Evolutionary conservation across 2,329 filamentous ascomycete species (phyloP).

Genomic region (Alternaria brassicae): DNA sequence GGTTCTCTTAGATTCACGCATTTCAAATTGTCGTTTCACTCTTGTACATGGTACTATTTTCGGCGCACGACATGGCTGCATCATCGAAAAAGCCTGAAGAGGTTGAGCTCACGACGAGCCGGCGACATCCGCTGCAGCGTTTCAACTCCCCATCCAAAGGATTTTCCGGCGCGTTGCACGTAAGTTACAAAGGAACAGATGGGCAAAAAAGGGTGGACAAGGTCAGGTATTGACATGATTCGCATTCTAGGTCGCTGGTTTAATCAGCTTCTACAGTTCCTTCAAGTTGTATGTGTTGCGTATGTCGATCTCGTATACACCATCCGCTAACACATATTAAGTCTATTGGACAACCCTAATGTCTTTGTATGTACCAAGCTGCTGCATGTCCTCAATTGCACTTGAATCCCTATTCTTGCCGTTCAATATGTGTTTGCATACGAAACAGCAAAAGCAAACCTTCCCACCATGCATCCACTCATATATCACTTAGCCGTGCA

Average conservation of each 20-base stretch:
- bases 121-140: constrained; percentile 69
- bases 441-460: too few relatives aligned
- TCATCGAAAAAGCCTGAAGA: neutral
- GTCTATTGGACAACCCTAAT: constrained; percentile 42
- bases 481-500: neutral
- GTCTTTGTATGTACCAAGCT: constrained; percentile 26
- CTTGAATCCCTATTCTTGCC: neutral
- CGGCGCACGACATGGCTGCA: constrained; percentile 8
- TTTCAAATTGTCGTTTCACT: neutral
- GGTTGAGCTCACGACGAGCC: constrained; percentile 35
- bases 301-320: neutral
- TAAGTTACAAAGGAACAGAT: constrained; percentile 22
- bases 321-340: constrained; percentile 18
- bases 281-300: constrained; percentile 49
- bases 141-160: constrained; percentile 70
- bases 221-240: neutral
- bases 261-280: constrained; percentile 55
- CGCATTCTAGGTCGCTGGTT: constrained; percentile 43
- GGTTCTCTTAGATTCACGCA: neutral
- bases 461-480: neutral
- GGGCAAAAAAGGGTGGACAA: neutral
- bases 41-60: neutral
- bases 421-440: neutral
- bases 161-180: constrained; percentile 69
- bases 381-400: neutral